Conservation (phyloP, 345 rosid species). For the Eutrema heterophyllum region DNA sequence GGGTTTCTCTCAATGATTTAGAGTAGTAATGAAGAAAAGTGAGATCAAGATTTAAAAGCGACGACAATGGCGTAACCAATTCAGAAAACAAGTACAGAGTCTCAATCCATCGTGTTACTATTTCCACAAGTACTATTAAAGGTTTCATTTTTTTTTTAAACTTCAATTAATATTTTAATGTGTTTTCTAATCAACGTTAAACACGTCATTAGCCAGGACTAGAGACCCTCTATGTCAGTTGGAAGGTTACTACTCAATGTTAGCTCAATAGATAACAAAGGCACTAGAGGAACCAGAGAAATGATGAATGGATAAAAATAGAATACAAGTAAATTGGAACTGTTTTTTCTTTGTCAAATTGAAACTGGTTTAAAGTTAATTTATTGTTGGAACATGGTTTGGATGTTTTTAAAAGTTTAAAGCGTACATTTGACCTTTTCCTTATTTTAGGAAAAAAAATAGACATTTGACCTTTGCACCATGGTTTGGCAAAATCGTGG, state of each 20-base stretch:
- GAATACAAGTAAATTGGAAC: no score
- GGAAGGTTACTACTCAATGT: no score
- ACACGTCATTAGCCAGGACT: neutral
- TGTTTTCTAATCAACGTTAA: neutral
- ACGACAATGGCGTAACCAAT: slow-evolving; percentile 28
- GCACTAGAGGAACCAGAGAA: slow-evolving; percentile 66
- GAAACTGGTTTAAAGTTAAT: no score
- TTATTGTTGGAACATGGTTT: neutral
- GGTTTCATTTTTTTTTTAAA: neutral
- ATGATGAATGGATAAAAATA: slow-evolving; percentile 36
- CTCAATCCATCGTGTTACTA: slow-evolving; percentile 16
- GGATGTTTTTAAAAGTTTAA: neutral
- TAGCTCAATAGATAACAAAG: slow-evolving; percentile 43
- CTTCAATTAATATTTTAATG: neutral
- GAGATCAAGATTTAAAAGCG: slow-evolving; percentile 22
- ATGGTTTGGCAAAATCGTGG: no score
- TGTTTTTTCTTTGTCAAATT: no score
- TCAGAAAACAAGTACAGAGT: slow-evolving; percentile 16
- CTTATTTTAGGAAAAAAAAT: neutral
- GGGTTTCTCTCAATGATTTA: neutral
- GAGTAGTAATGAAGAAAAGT: slow-evolving; percentile 25
- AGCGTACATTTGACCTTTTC: neutral
- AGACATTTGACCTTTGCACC: no score
- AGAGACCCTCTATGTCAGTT: no score
- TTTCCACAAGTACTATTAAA: neutral